A percentile compares a stretch with the other conserved stretches of the same genome.
These are phyloP conservation scores for Candida manassasensis DNA, from an alignment of 805 yeast genomes.

Conservation along the genomic window DNA sequence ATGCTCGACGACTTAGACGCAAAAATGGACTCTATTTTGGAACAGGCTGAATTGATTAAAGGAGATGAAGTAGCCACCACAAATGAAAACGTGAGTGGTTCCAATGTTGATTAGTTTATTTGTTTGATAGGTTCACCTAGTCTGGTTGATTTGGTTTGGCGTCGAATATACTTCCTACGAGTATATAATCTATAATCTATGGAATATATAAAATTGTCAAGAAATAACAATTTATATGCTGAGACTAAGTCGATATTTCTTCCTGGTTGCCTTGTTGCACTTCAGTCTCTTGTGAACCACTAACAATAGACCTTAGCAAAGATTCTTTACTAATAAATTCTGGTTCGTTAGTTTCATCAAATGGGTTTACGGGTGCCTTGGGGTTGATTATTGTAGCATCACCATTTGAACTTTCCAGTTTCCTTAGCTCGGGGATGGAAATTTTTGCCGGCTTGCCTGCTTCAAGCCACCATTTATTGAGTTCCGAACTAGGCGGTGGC, in stretches of 20 bases:
- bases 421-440: slow-evolving; percentile 41
- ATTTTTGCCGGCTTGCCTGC: slow-evolving; percentile 75
- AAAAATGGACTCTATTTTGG: slow-evolving; percentile 53
- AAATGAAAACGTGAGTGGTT: too few relatives aligned
- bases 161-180: too few relatives aligned
- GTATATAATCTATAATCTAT: neutral
- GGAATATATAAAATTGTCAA: neutral
- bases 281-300: neutral
- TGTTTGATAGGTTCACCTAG: too few relatives aligned
- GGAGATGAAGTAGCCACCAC: too few relatives aligned
- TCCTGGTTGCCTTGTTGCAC: neutral
- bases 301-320: slow-evolving; percentile 5
- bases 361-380: slow-evolving; percentile 66
- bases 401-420: slow-evolving; percentile 12
- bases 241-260: too few relatives aligned
- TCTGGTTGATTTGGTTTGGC: too few relatives aligned
- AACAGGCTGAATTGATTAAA: slow-evolving; percentile 41
- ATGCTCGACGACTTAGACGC: slow-evolving; percentile 63
- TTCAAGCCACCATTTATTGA: slow-evolving; percentile 87
- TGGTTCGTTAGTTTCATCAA: slow-evolving; percentile 46
- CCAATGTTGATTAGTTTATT: too few relatives aligned
- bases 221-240: too few relatives aligned
- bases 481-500: slow-evolving; percentile 88
- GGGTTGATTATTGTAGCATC: slow-evolving; percentile 57
- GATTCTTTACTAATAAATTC: slow-evolving; percentile 41